Base-by-base conservation (phyloP, 306 rosid genomes). In the Hippophae gyantsensis region DNA sequence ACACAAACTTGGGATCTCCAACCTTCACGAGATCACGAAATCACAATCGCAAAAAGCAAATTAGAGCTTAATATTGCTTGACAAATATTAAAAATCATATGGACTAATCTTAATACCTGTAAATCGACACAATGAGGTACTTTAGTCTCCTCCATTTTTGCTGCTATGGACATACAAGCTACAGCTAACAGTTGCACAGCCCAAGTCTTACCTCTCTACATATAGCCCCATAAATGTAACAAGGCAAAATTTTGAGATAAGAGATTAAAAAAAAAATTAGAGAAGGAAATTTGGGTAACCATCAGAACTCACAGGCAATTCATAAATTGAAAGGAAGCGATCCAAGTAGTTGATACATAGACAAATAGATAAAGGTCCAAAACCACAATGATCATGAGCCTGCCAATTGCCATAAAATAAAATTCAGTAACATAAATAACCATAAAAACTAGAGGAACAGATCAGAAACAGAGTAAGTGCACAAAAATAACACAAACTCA, bases 331-430 rank as follows among this genome's bases (percentile, higher is more conserved):
- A 48, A 86, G 80, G 73, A 84, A 84, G 54, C 95, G 89, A 73
- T 89, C 97, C 71, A 81, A 64, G 81, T 89, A 89, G 76, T 86
- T 89, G 70, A 79, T 76, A 13, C 86, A 69, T 14, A 86, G 81
- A 69, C 73, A 80, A 25, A 82, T 44, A 76, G 78, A 68, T 49
- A 63, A 52, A 44, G 89, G 78, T 67, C 90, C 93, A 70, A 84
- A 84, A 52, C 75, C 74, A 66, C 62, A 71, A 65, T 67, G 70
- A 32, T 72, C 57, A 75, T 72, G 76, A 71, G 82, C 94, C 97
- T 86, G 90, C 73, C 61, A 68, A 78, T 63, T 74, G 75, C 62
- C 64, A 64, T 58, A 69, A 6, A 18, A 60, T 26, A 56, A 64
- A 26, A 67, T 32, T 63, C 38, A 32, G 38, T 32, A 4, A 32